Conservation (phyloP, 306 rosid species). For the Fragaria nilgerrensis region DNA sequence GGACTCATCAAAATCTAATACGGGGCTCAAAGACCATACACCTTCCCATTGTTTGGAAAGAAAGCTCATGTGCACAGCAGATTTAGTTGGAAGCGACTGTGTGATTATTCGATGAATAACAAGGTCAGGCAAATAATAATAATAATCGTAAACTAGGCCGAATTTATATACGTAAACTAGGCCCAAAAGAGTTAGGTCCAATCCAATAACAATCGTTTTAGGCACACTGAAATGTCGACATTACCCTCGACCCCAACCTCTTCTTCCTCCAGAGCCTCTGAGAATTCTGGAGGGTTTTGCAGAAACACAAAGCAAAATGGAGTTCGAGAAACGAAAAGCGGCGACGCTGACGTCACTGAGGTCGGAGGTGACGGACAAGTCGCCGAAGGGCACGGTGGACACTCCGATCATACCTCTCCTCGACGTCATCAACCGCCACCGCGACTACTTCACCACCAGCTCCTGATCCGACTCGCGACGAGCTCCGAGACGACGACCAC, state of each 20-base stretch:
- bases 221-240: neutral
- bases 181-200: too few species aligned
- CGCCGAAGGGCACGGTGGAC: conserved; percentile 82
- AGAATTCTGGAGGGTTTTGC: neutral
- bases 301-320: conserved; percentile 29
- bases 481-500: conserved; percentile 15
- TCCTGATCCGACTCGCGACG: conserved; percentile 47
- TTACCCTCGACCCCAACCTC: neutral
- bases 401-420: conserved; percentile 72
- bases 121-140: too few species aligned
- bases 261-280: neutral
- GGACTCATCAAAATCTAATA: neutral
- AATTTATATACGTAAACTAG: too few species aligned
- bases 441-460: conserved; percentile 81
- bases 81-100: neutral
- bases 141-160: too few species aligned
- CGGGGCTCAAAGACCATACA: neutral
- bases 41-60: neutral
- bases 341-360: conserved; percentile 58
- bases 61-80: neutral
- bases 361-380: conserved; percentile 63
- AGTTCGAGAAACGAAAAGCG: conserved; percentile 76
- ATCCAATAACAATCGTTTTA: too few species aligned
- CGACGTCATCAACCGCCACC: conserved; percentile 59
- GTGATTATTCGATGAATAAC: too few species aligned